Evolutionary conservation across 2,329 filamentous ascomycete genomes (phyloP), one percentile per base, ranked within the genome.

Genomic region (Davidsoniella virescens): DNA sequence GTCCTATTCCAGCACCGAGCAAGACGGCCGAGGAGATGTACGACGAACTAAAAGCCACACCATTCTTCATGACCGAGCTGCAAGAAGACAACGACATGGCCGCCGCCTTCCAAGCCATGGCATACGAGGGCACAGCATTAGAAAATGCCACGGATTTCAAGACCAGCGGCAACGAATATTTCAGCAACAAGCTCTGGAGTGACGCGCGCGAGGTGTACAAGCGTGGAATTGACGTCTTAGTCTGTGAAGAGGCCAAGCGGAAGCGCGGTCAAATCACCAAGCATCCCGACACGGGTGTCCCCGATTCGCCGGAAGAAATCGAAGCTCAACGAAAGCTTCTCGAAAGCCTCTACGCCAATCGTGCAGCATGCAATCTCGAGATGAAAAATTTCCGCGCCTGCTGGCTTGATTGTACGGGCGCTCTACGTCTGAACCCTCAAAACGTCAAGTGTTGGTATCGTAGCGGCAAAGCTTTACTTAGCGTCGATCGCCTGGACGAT

Each of bases 391-490:
- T 88, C 67, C 81, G 90, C 55, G 82, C 79, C 55, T 87, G 84
- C 66, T 93, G 82, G 59, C 73, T 82, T 44, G 92, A 96, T 70
- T 92, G 88, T 64, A 84, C 82, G 2, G 72, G 78, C 6, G 82
- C 85, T 1, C 72, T 98, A 54, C 76, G 79, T 38, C 70, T 95
- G 52, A 93, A 95, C 65, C 74, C 80, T 2, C 64, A 63, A 47
- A 95, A 94, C 63, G 64, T 93, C 59, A 98, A 98, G 68, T 90
- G 92, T 1, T 87, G 81, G 67, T 98, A 93, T 66, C 83, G 92
- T 55, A 87, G 84, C 50, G 77, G 84, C 2, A 72, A 73, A 53
- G 90, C 92, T 3, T 75, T 94, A 51, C 69, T 94, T 23, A 78
- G 81, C 1, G 76, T 95, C 14, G 82, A 84, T 62, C 86, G 86